Base-by-base conservation (phyloP, 371 early-diverging fungal genomes). In the Zancudomyces culisetae region DNA sequence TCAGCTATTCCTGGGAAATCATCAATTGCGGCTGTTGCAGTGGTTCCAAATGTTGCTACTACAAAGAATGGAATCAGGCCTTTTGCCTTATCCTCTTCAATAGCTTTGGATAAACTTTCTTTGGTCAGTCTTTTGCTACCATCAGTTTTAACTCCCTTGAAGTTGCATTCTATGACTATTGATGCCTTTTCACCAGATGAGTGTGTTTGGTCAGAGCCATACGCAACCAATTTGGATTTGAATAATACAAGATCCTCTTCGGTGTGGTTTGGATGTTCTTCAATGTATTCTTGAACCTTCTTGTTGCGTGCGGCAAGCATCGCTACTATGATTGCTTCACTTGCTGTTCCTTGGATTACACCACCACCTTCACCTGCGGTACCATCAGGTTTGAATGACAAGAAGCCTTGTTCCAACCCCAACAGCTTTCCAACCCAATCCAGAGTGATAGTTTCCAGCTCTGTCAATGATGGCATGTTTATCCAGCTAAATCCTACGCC, bases 381-480 rank as follows among this genome's bases (percentile, higher is more conserved):
- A 22, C 69, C 60, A 23, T 68, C 65, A 12, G 61, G 15, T 35
- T 35, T 35, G 6, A 35, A 6, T 40, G 74, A 58, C 40, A 69
- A 40, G 56, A 71, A 78, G 22, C 55, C 51, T 27, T 56, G 58
- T 39, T 63, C 68, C 3, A 78, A 60, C 0, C 69, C 71, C 15
- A 78, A 45, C 6, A 75, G 60, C 62, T 75, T 75, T 10, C 53
- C 74, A 0, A 79, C 52, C 79, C 79, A 80, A 57, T 79, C 79
- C 56, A 72, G 51, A 3, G 68, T 65, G 40, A 79, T 62, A 0
- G 66, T 64, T 50, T 79, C 80, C 10, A 79, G 68, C 62, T 79
- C 79, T 0, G 80, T 78, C 27, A 60, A 61, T 2, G 77, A 71
- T 0, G 80, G 79, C 15, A 61, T 63, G 27, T 64, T 60, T 8